These are phyloP conservation scores for Leishmania major DNA, from an alignment of 208 protist genomes.

Conservation along the genomic window DNA sequence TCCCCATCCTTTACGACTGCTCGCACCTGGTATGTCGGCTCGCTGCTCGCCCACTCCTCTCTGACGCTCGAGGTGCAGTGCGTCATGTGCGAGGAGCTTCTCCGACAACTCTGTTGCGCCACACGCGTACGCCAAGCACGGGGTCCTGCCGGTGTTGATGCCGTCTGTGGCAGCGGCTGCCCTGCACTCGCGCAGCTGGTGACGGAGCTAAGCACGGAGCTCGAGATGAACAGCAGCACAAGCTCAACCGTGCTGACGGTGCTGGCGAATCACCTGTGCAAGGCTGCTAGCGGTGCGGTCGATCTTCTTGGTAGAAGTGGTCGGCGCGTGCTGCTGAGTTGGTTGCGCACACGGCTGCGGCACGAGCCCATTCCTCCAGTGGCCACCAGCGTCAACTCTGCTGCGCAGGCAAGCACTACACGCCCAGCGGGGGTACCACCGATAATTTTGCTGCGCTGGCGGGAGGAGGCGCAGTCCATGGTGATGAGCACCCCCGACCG, in stretches of 20 bases:
- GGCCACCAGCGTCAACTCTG: neutral
- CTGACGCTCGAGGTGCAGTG: constrained; percentile 36
- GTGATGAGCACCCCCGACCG: neutral
- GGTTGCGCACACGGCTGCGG: constrained; percentile 32
- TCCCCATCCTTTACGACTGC: neutral
- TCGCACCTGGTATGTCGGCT: constrained; percentile 22
- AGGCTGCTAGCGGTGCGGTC: constrained; percentile 28
- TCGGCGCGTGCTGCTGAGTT: constrained; percentile 24
- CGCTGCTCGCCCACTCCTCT: constrained; percentile 25
- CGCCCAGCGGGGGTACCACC: constrained; percentile 10
- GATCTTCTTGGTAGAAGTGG: constrained; percentile 25
- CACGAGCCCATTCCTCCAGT: constrained; percentile 16
- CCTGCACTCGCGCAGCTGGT: constrained; percentile 20
- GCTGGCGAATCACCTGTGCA: constrained; percentile 29
- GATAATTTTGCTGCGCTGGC: constrained; percentile 9
- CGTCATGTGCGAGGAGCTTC: constrained; percentile 37
- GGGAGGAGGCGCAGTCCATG: neutral
- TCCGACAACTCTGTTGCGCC: constrained; percentile 22
- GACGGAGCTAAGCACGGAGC: constrained; percentile 16
- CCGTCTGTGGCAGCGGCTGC: neutral
- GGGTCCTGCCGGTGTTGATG: neutral
- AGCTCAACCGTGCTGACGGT: constrained; percentile 27
- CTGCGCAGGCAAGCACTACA: neutral
- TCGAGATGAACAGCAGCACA: constrained; percentile 31
- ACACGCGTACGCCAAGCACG: neutral